Base-by-base conservation (phyloP, 345 rosid genomes). In the Garcia nutans region DNA sequence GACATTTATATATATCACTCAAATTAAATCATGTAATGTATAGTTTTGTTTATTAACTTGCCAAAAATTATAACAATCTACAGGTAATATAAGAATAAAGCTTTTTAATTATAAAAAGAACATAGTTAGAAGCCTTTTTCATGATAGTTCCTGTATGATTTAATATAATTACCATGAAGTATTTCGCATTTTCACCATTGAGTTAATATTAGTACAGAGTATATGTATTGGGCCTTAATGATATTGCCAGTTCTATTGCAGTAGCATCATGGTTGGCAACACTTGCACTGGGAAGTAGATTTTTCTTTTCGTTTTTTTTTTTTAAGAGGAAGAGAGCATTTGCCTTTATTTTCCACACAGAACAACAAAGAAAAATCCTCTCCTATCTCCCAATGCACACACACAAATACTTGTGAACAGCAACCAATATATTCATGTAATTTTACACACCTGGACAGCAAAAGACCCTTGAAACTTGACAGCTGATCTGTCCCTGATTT, bases 371-470 rank as follows among this genome's bases (percentile, higher is more conserved):
- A 60, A 60, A 60, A 10, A 54, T 52, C 19, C 64, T 60, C 64
- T 24, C 41, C 41, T 37, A 37, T 8, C 50, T 47, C 50, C 10
- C 50, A 47, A 47, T 47, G 6, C 42, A 28, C 17, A 26, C 17
- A 26, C 66, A 10, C n/a, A 26, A 26, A 6, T 26, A 5, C 33
- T 11, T 49, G 23, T 28, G 9, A 63, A 8, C 20, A 24, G 20
- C 12, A 20, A 50, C 10, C 22, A 72, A 59, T 42, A 22, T 28
- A 62, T 57, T 47, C 57, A 78, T 47, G 19, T 68, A 64, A 58
- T 60, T 42, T 76, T 73, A 72, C 77, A 74, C 83, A 93, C 96
- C 97, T 93, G 78, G 96, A 87, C 80, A 95, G 68, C 76, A 93
- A 78, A 74, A 95, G 93, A 79, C 98, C 94, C 56, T 87, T 80